Percentiles rank a stretch among this genome's conserved stretches.
Conservation (phyloP, 305 asterid genomes). For the Ajuga reptans region DNA sequence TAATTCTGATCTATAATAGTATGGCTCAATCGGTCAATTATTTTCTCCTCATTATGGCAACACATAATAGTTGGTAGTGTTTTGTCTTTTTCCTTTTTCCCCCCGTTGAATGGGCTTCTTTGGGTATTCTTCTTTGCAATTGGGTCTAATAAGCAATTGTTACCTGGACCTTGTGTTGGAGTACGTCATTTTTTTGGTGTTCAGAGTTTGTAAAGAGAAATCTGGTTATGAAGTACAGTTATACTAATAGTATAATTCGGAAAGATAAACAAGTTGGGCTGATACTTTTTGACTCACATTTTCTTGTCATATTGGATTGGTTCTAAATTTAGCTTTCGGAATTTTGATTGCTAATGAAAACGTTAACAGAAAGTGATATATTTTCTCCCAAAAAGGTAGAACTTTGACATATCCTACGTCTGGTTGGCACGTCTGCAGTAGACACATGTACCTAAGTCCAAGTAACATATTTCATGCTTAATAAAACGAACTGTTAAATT, state of each 20-base stretch:
- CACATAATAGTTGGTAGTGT: constrained; percentile 3
- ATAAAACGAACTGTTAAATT: neutral
- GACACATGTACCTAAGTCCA: neutral
- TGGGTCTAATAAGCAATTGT: neutral
- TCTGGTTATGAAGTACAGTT: neutral
- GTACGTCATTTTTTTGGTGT: neutral
- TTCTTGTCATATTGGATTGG: neutral
- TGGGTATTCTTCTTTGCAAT: neutral
- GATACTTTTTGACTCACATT: neutral
- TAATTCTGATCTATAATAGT: neutral
- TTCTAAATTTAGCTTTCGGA: neutral
- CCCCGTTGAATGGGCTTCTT: neutral
- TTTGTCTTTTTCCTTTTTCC: neutral
- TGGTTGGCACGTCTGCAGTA: neutral
- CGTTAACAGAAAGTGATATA: neutral
- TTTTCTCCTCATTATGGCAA: neutral
- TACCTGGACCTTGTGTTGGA: neutral
- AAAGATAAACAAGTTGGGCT: neutral
- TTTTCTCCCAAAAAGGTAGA: neutral
- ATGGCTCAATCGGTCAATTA: neutral
- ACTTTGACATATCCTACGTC: neutral
- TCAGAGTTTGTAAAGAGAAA: neutral
- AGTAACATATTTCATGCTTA: neutral
- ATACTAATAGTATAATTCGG: neutral
- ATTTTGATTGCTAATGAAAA: neutral